Evolutionary conservation across 176 grass and related monocot species (phyloP).

Genomic region (Cenchrus fungigraminus): DNA sequence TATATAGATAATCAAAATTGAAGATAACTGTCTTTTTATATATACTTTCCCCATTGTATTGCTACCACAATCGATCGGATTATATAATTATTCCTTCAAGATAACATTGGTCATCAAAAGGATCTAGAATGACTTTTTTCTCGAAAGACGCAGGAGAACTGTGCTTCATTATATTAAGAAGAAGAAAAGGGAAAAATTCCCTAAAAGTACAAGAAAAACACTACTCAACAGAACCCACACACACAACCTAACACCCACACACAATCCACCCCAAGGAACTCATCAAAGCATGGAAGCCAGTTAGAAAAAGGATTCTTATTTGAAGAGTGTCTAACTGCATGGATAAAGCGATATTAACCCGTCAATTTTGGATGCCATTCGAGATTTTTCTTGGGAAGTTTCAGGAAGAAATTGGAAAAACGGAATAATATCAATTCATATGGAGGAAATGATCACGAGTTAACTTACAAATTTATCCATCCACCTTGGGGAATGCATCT

Average conservation of each 20-base stretch:
- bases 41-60: neutral
- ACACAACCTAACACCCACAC: too few species aligned
- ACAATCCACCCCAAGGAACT: neutral
- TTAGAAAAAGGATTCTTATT: slow-evolving; percentile 1
- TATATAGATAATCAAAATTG: neutral
- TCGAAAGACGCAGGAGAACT: too few species aligned
- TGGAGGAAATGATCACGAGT: neutral
- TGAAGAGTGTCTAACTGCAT: too few species aligned
- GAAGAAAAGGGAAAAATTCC: too few species aligned
- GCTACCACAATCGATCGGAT: neutral
- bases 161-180: too few species aligned
- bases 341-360: too few species aligned
- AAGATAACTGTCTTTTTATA: neutral
- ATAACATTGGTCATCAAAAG: neutral
- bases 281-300: neutral
- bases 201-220: too few species aligned
- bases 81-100: neutral
- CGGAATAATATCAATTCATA: too few species aligned
- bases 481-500: slow-evolving; percentile 93
- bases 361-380: too few species aligned
- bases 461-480: slow-evolving; percentile 72
- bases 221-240: too few species aligned
- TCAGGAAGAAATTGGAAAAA: too few species aligned
- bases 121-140: neutral
- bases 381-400: too few species aligned